Conservation (phyloP, 345 rosid genomes). For the Theobroma cacao region DNA sequence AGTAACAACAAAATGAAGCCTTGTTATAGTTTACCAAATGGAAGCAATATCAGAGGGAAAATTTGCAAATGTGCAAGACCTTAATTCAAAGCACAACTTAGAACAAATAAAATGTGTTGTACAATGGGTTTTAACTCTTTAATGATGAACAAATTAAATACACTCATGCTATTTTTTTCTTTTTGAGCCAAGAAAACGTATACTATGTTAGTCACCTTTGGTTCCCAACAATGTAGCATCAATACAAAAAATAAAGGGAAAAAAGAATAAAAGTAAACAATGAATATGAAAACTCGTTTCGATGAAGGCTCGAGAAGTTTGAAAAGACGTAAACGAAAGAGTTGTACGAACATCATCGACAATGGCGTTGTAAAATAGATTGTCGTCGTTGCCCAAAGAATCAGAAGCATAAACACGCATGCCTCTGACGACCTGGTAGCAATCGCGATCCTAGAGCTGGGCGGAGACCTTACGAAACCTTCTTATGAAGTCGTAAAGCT, state of each 20-base stretch:
- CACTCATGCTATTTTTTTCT: too few relatives aligned
- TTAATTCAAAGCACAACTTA: not conserved
- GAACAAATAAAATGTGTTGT: too few relatives aligned
- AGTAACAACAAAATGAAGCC: not conserved
- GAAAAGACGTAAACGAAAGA: not conserved
- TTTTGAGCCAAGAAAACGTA: too few relatives aligned
- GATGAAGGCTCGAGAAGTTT: not conserved
- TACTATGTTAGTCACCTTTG: too few relatives aligned
- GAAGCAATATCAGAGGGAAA: not conserved
- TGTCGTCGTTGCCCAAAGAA: slow-evolving; percentile 16
- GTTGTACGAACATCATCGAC: slow-evolving; percentile 30
- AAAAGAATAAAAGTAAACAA: not conserved
- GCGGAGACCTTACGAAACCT: slow-evolving; percentile 38
- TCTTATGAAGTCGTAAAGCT: slow-evolving; percentile 20
- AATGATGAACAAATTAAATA: too few relatives aligned
- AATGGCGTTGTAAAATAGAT: slow-evolving; percentile 44
- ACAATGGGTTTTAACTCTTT: not conserved
- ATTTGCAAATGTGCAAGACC: not conserved
- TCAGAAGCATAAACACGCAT: slow-evolving; percentile 36
- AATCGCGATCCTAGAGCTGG: slow-evolving; percentile 48
- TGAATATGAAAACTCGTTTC: not conserved
- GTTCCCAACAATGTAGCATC: too few relatives aligned
- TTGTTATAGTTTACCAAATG: too few relatives aligned
- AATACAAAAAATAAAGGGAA: too few relatives aligned
- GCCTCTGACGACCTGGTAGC: slow-evolving; percentile 24